Percentiles rank a stretch among this genome's conserved stretches.
phyloP scores from a whole-genome alignment of 495 filamentous ascomycete species.

The Aspergillus baeticus region DNA sequence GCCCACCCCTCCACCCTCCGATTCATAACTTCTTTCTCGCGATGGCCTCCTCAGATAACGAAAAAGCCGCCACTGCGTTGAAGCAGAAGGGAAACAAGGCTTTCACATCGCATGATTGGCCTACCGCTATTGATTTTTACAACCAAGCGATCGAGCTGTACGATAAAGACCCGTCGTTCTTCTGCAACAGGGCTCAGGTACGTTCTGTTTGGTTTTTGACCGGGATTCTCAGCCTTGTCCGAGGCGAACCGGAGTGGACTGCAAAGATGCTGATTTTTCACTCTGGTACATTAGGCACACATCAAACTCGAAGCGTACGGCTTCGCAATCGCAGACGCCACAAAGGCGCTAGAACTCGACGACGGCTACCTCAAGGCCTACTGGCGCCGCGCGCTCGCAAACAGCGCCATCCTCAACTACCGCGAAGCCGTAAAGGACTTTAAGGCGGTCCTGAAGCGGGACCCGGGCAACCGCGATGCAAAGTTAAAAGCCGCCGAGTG shows the following conservation, averaged over 20 bases:
- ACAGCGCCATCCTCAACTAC: slow-evolving; percentile 84
- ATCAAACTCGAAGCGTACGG: slow-evolving; percentile 96
- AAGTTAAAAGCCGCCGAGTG: slow-evolving; percentile 87
- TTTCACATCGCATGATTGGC: slow-evolving; percentile 87
- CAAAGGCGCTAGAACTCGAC: slow-evolving; percentile 90
- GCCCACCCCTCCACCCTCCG: slow-evolving; percentile 12
- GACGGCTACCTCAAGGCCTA: slow-evolving; percentile 90
- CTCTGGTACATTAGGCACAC: slow-evolving; percentile 61
- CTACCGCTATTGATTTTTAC: slow-evolving; percentile 79
- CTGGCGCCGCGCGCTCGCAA: slow-evolving; percentile 88
- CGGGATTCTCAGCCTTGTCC: not conserved
- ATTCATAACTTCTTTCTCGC: slow-evolving; percentile 9
- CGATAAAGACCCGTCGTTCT: slow-evolving; percentile 82
- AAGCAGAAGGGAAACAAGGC: slow-evolving; percentile 96
- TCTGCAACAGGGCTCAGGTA: slow-evolving; percentile 92
- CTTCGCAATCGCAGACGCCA: slow-evolving; percentile 87
- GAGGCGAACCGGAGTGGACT: not conserved
- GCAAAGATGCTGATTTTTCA: slow-evolving; percentile 17
- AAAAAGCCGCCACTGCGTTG: slow-evolving; percentile 69
- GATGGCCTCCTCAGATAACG: slow-evolving; percentile 49
- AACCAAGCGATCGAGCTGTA: slow-evolving; percentile 85
- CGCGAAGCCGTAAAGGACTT: slow-evolving; percentile 89
- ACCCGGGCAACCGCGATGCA: slow-evolving; percentile 84
- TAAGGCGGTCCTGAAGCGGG: slow-evolving; percentile 82
- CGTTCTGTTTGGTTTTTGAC: no score